Evolutionary conservation across 139 green algal species (phyloP).

Genomic region (Haematococcus lacustris): DNA sequence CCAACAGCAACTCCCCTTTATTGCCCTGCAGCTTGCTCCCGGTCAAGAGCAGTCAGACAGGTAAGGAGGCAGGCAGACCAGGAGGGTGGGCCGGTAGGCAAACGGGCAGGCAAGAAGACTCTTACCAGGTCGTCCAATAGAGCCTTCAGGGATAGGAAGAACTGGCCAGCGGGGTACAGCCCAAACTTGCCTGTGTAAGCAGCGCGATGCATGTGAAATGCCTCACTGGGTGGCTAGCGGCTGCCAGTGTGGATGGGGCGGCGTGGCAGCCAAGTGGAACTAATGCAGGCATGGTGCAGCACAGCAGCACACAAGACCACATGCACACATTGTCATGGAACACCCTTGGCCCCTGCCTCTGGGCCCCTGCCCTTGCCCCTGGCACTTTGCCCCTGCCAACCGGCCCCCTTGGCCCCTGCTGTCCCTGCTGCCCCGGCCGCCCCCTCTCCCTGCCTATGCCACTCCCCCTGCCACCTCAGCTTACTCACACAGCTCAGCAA

Average conservation of each 20-base stretch:
- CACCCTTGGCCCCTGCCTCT: no score
- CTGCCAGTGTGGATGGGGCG: neutral
- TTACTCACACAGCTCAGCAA: conserved; percentile 73
- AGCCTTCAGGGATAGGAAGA: conserved; percentile 53
- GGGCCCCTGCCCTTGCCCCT: no score
- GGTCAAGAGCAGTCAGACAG: neutral
- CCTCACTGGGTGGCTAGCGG: neutral
- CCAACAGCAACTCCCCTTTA: neutral
- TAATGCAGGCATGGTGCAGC: no score
- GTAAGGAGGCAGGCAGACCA: neutral
- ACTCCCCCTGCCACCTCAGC: no score
- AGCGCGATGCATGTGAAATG: neutral
- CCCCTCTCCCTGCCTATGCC: no score
- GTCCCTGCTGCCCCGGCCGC: no score
- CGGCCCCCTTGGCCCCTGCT: no score
- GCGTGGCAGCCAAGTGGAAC: neutral
- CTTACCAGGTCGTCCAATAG: conserved; percentile 82
- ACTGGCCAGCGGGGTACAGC: conserved; percentile 25
- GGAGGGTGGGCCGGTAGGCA: neutral
- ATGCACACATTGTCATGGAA: no score
- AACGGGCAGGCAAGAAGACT: neutral
- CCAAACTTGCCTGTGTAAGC: conserved; percentile 10
- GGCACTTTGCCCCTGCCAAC: no score
- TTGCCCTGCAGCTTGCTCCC: no score
- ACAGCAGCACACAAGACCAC: no score